Percentiles rank a stretch among this genome's conserved stretches.
Evolutionary conservation across 2,329 filamentous ascomycete genomes (phyloP).

Genomic region (Sporothrix euskadiensis): DNA sequence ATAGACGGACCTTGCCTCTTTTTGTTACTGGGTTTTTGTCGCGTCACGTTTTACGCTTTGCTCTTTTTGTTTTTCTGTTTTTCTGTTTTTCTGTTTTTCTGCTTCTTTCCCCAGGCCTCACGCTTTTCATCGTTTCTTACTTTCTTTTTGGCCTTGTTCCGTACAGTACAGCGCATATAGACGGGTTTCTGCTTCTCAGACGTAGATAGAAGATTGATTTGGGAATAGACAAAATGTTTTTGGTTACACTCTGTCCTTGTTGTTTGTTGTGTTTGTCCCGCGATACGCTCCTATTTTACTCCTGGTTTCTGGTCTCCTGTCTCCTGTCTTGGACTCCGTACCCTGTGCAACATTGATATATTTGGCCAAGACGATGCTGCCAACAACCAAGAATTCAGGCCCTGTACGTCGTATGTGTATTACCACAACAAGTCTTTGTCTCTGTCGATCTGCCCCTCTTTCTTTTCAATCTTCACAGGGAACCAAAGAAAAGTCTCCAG

Average conservation of each 20-base stretch:
- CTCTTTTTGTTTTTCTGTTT: neutral
- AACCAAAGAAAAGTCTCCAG: neutral
- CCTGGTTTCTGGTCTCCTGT: neutral
- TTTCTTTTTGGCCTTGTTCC: slow-evolving; percentile 1
- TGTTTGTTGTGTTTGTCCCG: neutral
- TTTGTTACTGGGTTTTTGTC: neutral
- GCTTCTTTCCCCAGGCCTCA: neutral
- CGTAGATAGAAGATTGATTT: slow-evolving; percentile 14
- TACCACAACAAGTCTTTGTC: neutral
- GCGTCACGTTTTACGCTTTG: slow-evolving; percentile 9
- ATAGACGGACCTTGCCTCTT: slow-evolving; percentile 13
- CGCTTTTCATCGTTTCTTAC: neutral
- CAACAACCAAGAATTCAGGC: neutral
- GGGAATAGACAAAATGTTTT: slow-evolving; percentile 22
- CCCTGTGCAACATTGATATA: neutral
- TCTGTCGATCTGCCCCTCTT: slow-evolving; percentile 1
- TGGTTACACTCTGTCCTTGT: neutral
- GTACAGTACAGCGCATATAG: neutral
- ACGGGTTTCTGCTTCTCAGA: slow-evolving; percentile 15
- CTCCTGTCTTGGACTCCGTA: neutral
- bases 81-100: neutral
- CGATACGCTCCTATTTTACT: too few relatives aligned
- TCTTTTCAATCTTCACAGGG: neutral
- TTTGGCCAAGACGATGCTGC: slow-evolving; percentile 3
- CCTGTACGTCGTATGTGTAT: neutral